phyloP scores from a whole-genome alignment of 2,329 filamentous ascomycete species.

The Colletotrichum paranaense region DNA sequence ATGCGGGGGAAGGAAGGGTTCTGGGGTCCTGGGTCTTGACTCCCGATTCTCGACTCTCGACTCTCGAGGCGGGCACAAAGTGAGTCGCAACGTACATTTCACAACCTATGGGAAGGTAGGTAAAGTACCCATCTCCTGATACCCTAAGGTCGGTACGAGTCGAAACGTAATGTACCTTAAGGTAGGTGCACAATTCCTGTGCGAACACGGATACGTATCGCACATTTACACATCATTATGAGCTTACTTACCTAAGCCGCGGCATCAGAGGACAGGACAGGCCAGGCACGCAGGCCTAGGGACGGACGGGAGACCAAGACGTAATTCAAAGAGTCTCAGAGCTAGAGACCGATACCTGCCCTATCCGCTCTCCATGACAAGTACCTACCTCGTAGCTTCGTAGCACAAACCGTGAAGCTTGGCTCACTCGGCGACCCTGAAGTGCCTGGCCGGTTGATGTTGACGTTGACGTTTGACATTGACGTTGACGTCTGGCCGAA shows the following conservation, averaged over 20 bases:
- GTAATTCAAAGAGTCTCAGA: background rate
- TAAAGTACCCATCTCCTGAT: too few relatives aligned
- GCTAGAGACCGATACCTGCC: background rate
- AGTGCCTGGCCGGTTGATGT: conserved; percentile 1
- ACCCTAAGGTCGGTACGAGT: too few relatives aligned
- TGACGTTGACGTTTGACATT: conserved; percentile 6
- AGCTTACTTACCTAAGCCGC: background rate
- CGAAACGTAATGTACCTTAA: too few relatives aligned
- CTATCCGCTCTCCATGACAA: background rate
- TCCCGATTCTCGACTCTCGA: too few relatives aligned
- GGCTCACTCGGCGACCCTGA: background rate
- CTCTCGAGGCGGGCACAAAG: background rate
- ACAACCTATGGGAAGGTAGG: too few relatives aligned
- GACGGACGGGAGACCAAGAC: background rate
- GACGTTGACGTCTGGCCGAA: conserved; percentile 6
- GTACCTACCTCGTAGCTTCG: background rate
- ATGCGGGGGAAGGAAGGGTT: background rate
- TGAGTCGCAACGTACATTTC: too few relatives aligned
- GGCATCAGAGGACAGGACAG: too few relatives aligned
- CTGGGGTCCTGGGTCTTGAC: background rate
- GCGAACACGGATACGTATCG: background rate
- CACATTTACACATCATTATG: background rate
- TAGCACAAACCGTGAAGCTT: conserved; percentile 1
- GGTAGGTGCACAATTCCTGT: too few relatives aligned
- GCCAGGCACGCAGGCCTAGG: too few relatives aligned